These are phyloP conservation scores for Agaricus sinodeliciosus DNA, from an alignment of 768 basidiomycete species.

Conservation along the genomic window DNA sequence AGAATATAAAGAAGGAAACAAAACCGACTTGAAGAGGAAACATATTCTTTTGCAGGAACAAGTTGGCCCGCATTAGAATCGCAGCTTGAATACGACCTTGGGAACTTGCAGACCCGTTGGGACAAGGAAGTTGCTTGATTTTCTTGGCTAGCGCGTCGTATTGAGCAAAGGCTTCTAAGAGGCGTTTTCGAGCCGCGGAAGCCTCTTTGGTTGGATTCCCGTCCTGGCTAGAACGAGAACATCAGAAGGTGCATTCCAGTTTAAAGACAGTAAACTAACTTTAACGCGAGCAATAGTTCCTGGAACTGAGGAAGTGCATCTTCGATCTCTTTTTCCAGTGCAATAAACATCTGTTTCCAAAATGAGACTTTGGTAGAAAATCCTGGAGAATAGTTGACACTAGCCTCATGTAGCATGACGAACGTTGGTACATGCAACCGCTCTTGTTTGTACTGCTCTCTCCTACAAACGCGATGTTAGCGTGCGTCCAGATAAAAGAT, in stretches of 20 bases:
- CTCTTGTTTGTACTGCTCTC: conserved; percentile 75
- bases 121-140: conserved; percentile 66
- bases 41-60: conserved; percentile 89
- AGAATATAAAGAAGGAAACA: background rate
- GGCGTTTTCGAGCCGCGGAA: conserved; percentile 63
- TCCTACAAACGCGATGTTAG: conserved; percentile 46
- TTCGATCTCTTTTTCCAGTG: conserved; percentile 86
- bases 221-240: conserved; percentile 23
- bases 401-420: conserved; percentile 65
- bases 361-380: background rate
- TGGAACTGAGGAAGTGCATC: conserved; percentile 83
- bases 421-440: conserved; percentile 51
- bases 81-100: conserved; percentile 84
- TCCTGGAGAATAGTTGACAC: conserved; percentile 2
- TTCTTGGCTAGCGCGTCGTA: conserved; percentile 88
- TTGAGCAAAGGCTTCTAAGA: conserved; percentile 79
- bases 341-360: conserved; percentile 50
- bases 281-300: conserved; percentile 69
- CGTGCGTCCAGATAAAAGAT: background rate
- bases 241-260: background rate
- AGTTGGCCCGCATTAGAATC: conserved; percentile 65
- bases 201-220: conserved; percentile 63
- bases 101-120: conserved; percentile 55
- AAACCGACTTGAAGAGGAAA: conserved; percentile 66
- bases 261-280: conserved; percentile 29